phyloP scores from a whole-genome alignment of 2,329 filamentous ascomycete genomes.

The Ascochyta koolunga region DNA sequence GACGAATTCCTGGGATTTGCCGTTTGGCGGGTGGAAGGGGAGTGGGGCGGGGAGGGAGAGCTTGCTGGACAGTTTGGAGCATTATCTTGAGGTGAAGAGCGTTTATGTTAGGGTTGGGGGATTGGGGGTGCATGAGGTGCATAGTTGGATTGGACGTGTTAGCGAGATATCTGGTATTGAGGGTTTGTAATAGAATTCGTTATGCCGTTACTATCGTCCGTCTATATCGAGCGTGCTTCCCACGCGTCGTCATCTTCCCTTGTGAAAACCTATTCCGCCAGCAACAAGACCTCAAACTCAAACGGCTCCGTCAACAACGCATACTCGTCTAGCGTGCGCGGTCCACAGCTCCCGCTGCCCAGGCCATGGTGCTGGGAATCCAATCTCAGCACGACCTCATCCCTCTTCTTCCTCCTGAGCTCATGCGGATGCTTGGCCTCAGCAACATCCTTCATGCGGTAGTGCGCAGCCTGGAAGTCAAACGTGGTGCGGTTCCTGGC shows the following conservation, averaged over 20 bases:
- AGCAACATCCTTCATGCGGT: constrained; percentile 60
- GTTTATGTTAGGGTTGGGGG: constrained; percentile 26
- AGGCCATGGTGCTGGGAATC: constrained; percentile 69
- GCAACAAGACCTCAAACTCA: constrained; percentile 44
- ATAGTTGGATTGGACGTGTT: too few relatives aligned
- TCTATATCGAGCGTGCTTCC: too few relatives aligned
- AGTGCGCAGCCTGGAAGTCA: constrained; percentile 62
- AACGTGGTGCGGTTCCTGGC: constrained; percentile 26
- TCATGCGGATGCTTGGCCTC: constrained; percentile 69
- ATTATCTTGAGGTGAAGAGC: constrained; percentile 35
- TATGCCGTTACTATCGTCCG: too few relatives aligned
- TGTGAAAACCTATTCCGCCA: constrained; percentile 6
- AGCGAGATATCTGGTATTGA: too few relatives aligned
- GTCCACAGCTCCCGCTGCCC: constrained; percentile 68
- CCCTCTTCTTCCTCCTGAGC: constrained; percentile 59
- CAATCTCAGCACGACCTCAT: constrained; percentile 63
- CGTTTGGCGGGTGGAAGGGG: constrained; percentile 37
- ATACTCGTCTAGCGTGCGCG: constrained; percentile 54
- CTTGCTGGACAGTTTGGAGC: constrained; percentile 36
- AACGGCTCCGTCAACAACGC: constrained; percentile 45
- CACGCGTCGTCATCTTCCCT: too few relatives aligned
- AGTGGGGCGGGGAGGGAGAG: constrained; percentile 36
- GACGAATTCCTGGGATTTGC: constrained; percentile 31
- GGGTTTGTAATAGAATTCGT: too few relatives aligned
- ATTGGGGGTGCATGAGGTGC: constrained; percentile 10